Evolutionary conservation across 345 rosid genomes (phyloP).

Genomic region (Populus tremula): DNA sequence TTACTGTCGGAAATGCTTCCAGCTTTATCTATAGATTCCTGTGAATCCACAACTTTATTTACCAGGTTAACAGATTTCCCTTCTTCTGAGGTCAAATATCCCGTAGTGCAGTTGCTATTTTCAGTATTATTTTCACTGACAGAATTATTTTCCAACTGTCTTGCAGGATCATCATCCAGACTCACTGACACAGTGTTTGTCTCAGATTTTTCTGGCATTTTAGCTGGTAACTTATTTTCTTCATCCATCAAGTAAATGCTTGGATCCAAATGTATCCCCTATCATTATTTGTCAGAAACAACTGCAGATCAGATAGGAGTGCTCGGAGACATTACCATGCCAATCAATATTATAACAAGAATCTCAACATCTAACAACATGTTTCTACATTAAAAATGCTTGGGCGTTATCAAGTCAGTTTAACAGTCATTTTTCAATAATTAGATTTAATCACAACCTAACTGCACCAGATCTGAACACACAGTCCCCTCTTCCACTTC

Average conservation of each 20-base stretch:
- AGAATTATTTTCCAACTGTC: constrained; percentile 32
- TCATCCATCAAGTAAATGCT: constrained; percentile 96
- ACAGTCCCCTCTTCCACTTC: neutral
- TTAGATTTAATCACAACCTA: neutral
- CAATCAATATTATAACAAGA: neutral
- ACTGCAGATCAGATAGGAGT: constrained; percentile 9
- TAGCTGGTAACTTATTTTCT: constrained; percentile 55
- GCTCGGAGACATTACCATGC: neutral
- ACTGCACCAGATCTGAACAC: neutral
- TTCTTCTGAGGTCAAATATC: constrained; percentile 22
- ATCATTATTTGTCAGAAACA: constrained; percentile 21
- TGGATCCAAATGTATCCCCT: constrained; percentile 99
- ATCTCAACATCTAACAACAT: neutral
- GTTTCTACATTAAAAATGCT: neutral
- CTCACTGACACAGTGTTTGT: constrained; percentile 27
- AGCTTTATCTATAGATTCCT: constrained; percentile 35
- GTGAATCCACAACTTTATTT: constrained; percentile 35
- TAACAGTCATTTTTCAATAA: neutral
- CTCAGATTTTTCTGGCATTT: constrained; percentile 40
- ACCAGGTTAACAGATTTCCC: constrained; percentile 29
- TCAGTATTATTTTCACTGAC: constrained; percentile 33
- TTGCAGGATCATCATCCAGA: constrained; percentile 26
- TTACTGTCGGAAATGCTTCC: constrained; percentile 38
- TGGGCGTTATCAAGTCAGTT: neutral
- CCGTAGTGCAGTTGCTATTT: constrained; percentile 16